Conservation (phyloP, 208 protist genomes). For the Trypanosoma brucei region DNA sequence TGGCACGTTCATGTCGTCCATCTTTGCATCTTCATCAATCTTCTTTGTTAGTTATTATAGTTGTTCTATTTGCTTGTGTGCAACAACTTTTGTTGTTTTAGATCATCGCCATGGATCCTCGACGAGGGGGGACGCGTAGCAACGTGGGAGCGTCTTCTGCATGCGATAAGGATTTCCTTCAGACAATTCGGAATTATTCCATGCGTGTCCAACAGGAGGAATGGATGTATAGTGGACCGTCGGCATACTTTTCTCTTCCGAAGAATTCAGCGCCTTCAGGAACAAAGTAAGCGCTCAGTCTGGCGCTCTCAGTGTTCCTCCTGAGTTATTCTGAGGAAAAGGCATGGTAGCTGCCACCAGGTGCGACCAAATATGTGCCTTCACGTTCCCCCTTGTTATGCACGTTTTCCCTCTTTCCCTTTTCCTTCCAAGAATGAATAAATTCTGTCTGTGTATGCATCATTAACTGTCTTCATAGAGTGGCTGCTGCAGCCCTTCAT, state of each 20-base stretch:
- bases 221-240: constrained; percentile 33
- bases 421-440: too few relatives aligned
- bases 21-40: too few relatives aligned
- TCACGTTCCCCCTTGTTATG: too few relatives aligned
- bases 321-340: neutral
- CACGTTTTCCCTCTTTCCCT: too few relatives aligned
- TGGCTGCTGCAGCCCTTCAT: too few relatives aligned
- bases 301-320: neutral
- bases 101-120: constrained; percentile 9
- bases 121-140: neutral
- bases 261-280: constrained; percentile 1
- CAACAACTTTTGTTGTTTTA: neutral
- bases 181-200: constrained; percentile 26
- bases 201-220: constrained; percentile 21
- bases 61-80: too few relatives aligned
- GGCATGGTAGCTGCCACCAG: too few relatives aligned
- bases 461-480: too few relatives aligned
- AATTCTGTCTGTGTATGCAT: too few relatives aligned
- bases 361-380: too few relatives aligned
- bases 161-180: constrained; percentile 14
- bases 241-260: constrained; percentile 26
- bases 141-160: neutral
- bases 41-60: too few relatives aligned
- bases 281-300: neutral
- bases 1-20: too few relatives aligned